Percentiles rank a stretch among this genome's conserved stretches.
Conservation (phyloP, 345 rosid species). For the Aquilaria sinensis region DNA sequence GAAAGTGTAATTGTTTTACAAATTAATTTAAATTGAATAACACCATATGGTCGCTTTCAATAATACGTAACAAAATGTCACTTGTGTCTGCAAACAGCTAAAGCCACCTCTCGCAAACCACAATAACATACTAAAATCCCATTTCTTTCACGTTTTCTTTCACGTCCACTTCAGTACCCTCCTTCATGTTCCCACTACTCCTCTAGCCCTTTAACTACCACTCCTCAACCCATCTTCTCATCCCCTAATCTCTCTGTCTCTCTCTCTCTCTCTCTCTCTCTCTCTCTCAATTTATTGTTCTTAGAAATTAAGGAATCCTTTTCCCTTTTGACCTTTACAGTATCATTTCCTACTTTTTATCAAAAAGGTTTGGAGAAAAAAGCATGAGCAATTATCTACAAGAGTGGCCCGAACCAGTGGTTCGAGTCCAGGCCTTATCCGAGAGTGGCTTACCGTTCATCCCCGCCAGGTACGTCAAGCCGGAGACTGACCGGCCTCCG, state of each 20-base stretch:
- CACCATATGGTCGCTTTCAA: too few relatives aligned
- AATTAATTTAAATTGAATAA: too few relatives aligned
- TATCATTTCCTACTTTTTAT: not conserved
- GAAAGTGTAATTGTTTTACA: too few relatives aligned
- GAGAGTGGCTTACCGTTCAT: constrained; percentile 38
- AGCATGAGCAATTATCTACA: constrained; percentile 38
- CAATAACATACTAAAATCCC: not conserved
- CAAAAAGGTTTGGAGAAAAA: constrained; percentile 4
- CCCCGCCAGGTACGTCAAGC: constrained; percentile 79
- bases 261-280: constrained; percentile 1
- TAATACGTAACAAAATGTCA: too few relatives aligned
- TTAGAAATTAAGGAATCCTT: not conserved
- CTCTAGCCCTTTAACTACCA: constrained; percentile 20
- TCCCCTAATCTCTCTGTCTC: not conserved
- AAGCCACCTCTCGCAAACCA: too few relatives aligned
- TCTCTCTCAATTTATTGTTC: not conserved
- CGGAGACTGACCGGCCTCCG: constrained; percentile 50
- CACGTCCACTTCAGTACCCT: constrained; percentile 20
- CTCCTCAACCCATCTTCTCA: not conserved
- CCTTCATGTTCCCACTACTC: constrained; percentile 5
- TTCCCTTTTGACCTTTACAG: not conserved
- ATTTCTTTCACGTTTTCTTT: constrained; percentile 35
- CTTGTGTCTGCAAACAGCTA: too few relatives aligned
- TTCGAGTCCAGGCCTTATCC: constrained; percentile 87
- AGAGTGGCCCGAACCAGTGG: constrained; percentile 94